Evolutionary conservation across 1,284 basidiomycete species (phyloP).

Genomic region (Stereum hirsutum): DNA sequence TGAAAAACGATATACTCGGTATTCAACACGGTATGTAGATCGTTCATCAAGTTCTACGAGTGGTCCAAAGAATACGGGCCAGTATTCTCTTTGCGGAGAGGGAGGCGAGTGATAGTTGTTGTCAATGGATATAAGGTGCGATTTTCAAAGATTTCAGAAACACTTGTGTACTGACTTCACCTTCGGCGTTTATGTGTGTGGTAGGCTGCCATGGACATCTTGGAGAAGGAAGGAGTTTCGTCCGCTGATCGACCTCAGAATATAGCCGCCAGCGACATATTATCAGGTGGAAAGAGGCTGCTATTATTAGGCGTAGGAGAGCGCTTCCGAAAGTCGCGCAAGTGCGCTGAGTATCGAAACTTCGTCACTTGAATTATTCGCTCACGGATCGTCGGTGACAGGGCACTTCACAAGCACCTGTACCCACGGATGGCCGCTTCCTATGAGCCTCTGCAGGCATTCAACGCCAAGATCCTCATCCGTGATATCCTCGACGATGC

Average conservation of each 20-base stretch:
- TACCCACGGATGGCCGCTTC: slow-evolving; percentile 35
- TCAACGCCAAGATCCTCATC: slow-evolving; percentile 37
- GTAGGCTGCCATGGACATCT: slow-evolving; percentile 19
- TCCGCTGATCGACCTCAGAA: slow-evolving; percentile 17
- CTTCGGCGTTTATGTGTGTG: not conserved
- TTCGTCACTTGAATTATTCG: not conserved
- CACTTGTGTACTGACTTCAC: not conserved
- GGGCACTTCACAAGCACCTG: slow-evolving; percentile 43
- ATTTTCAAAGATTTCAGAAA: not conserved
- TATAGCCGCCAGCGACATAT: slow-evolving; percentile 16
- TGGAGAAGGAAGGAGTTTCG: slow-evolving; percentile 22
- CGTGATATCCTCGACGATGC: slow-evolving; percentile 44
- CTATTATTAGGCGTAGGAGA: slow-evolving; percentile 14
- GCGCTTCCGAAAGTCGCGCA: slow-evolving; percentile 16
- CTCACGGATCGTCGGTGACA: slow-evolving; percentile 1
- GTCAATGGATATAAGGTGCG: slow-evolving; percentile 24
- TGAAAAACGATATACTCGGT: not conserved
- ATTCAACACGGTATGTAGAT: slow-evolving; percentile 1
- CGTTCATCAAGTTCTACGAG: slow-evolving; percentile 16
- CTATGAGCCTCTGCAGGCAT: slow-evolving; percentile 38
- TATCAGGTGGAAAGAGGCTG: slow-evolving; percentile 17
- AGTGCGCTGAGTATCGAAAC: slow-evolving; percentile 8
- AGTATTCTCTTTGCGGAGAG: slow-evolving; percentile 23
- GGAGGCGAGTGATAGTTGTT: slow-evolving; percentile 22
- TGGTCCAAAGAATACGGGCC: slow-evolving; percentile 30